These are phyloP conservation scores for Hygrophoropsis aurantiaca DNA, from an alignment of 768 basidiomycete genomes.

Conservation along the genomic window DNA sequence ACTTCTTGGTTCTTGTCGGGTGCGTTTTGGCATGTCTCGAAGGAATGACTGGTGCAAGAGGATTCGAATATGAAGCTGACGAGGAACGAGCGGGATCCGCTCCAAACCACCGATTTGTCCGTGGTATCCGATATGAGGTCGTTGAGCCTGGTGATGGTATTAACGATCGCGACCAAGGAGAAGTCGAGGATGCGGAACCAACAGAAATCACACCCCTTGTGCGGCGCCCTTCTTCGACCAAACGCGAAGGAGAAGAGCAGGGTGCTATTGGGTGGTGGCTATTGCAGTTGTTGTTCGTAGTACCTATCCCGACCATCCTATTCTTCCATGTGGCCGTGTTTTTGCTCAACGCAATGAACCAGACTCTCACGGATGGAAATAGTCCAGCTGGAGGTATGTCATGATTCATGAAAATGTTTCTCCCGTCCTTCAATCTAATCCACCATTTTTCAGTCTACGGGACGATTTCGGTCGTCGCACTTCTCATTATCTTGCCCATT, in stretches of 20 bases:
- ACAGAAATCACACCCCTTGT: slow-evolving; percentile 63
- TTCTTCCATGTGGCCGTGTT: slow-evolving; percentile 50
- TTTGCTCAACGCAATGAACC: slow-evolving; percentile 45
- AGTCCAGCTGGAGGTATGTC: slow-evolving; percentile 47
- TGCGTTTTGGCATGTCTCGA: slow-evolving; percentile 39
- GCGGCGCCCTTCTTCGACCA: slow-evolving; percentile 13
- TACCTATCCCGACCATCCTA: slow-evolving; percentile 54
- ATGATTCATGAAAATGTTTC: neutral
- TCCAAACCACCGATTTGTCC: slow-evolving; percentile 9
- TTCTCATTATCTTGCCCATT: slow-evolving; percentile 57
- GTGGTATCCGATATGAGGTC: slow-evolving; percentile 26
- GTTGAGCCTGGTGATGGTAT: slow-evolving; percentile 17
- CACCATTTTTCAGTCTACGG: slow-evolving; percentile 46
- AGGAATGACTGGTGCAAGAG: slow-evolving; percentile 22
- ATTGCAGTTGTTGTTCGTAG: slow-evolving; percentile 51
- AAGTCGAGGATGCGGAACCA: slow-evolving; percentile 38
- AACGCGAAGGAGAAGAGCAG: slow-evolving; percentile 9
- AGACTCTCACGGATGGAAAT: slow-evolving; percentile 66
- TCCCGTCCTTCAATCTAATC: slow-evolving; percentile 2
- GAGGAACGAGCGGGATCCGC: neutral
- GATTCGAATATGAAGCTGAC: slow-evolving; percentile 10
- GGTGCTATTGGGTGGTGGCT: slow-evolving; percentile 53
- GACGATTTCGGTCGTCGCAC: slow-evolving; percentile 41
- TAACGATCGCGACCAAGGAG: slow-evolving; percentile 16
- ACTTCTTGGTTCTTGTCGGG: slow-evolving; percentile 44